These are phyloP conservation scores for Gillenia trifoliata DNA, from an alignment of 306 rosid genomes.

Conservation along the genomic window DNA sequence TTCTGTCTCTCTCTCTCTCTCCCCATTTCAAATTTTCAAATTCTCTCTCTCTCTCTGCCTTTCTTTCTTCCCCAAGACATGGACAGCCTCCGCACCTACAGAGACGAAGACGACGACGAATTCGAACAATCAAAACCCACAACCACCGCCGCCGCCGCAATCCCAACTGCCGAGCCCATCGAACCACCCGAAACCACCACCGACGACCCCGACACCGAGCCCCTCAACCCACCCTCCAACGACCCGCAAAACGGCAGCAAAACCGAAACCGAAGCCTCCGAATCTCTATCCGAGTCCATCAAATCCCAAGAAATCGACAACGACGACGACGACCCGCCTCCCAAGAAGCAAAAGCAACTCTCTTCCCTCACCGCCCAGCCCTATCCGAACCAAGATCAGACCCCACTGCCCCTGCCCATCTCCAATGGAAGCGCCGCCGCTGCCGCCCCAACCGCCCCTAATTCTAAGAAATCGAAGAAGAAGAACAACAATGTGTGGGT, in stretches of 20 bases:
- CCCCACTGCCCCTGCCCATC: constrained; percentile 22
- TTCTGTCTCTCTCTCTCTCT: neutral
- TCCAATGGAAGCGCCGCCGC: constrained; percentile 12
- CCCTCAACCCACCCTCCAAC: constrained; percentile 32
- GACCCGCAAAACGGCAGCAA: constrained; percentile 42
- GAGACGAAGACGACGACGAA: constrained; percentile 78
- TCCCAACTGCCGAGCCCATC: constrained; percentile 16
- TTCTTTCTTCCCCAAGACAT: constrained; percentile 14
- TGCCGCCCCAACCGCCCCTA: constrained; percentile 23
- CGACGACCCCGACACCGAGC: constrained; percentile 24
- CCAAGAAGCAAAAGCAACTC: constrained; percentile 78
- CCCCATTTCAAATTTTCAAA: no score
- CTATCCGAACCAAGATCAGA: constrained; percentile 30
- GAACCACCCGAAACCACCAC: constrained; percentile 28
- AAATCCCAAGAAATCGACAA: constrained; percentile 47
- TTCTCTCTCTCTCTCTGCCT: neutral
- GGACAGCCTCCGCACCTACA: constrained; percentile 67
- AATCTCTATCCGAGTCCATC: constrained; percentile 51
- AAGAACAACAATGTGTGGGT: constrained; percentile 87
- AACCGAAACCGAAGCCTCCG: constrained; percentile 66
- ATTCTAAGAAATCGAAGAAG: constrained; percentile 82
- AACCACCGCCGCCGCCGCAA: neutral
- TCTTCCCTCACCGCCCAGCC: constrained; percentile 49
- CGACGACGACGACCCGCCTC: constrained; percentile 71
- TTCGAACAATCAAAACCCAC: constrained; percentile 33